phyloP scores from a whole-genome alignment of 2,329 filamentous ascomycete genomes.

The Triangularia setosa region DNA sequence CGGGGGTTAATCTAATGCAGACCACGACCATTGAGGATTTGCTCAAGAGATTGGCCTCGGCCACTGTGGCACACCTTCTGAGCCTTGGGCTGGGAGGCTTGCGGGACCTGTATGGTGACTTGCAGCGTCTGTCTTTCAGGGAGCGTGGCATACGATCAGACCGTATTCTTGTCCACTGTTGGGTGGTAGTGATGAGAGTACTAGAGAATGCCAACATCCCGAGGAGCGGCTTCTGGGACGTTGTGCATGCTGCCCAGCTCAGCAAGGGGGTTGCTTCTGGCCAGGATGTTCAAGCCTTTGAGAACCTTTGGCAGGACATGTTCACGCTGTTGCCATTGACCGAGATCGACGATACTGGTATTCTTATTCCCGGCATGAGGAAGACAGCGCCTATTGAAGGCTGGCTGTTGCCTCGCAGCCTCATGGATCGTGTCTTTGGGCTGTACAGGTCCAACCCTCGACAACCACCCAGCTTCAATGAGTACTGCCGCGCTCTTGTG shows the following conservation, averaged over 20 bases:
- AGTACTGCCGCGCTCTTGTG: conserved; percentile 58
- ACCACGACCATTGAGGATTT: conserved; percentile 46
- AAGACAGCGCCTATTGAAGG: conserved; percentile 47
- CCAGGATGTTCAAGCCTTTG: conserved; percentile 46
- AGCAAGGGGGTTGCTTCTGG: conserved; percentile 31
- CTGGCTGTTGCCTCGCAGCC: conserved; percentile 56
- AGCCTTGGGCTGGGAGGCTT: conserved; percentile 41
- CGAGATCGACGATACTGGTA: conserved; percentile 55
- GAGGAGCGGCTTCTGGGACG: conserved; percentile 57
- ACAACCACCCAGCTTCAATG: conserved; percentile 60
- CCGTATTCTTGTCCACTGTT: conserved; percentile 46
- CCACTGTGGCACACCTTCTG: conserved; percentile 40
- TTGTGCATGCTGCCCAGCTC: conserved; percentile 44
- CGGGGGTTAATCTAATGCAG: conserved; percentile 32
- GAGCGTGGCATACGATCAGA: conserved; percentile 51
- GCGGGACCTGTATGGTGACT: conserved; percentile 43
- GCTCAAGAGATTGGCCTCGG: conserved; percentile 40
- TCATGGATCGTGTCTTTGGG: conserved; percentile 55
- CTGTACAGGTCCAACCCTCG: conserved; percentile 53
- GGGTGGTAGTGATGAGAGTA: conserved; percentile 55
- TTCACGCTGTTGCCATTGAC: conserved; percentile 59
- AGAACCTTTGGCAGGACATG: conserved; percentile 54
- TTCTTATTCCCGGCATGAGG: conserved; percentile 40
- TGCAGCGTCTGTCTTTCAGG: conserved; percentile 42
- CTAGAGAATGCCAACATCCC: conserved; percentile 49